Base-by-base conservation (phyloP, 2,329 filamentous ascomycete species). In the Talaromyces verruculosus region DNA sequence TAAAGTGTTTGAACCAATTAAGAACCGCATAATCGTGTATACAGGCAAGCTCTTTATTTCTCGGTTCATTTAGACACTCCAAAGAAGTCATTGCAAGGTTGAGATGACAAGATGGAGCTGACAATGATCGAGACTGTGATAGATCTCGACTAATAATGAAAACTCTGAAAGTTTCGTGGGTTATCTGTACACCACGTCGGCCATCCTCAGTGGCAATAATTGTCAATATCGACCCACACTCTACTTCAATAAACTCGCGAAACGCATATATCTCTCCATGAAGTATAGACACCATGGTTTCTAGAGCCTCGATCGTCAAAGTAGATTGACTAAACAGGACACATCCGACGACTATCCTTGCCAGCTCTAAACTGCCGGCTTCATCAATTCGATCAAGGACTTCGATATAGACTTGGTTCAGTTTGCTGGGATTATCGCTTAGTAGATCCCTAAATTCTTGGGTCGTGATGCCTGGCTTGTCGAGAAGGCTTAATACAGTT, bases 1-100 rank as follows among this genome's bases (percentile, higher is more conserved):
- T 61, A 33, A 61, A 61, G 19, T 61, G 58, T n/a, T n/a, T 28
- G 15, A 61, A 15, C 58, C 37, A 61, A 30, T 61, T 61, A 13
- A 28, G 2, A 15, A 28, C 15, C 5, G 58, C 58, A 61, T 61
- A 61, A 41, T 61, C 58, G 8, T 41, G 37, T 28, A 45, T 25
- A 7, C 37, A 25, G 11, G 15, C 37, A 1, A 7, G 3, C 15
- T 41, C 6, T 19, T 30, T 19, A 25, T 61, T 15, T 7, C 39
- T 6, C 19, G 22, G 28, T 3, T 45, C 35, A n/a, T 10, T 25
- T 30, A 61, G 41, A 33, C 58, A 61, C 39, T 61, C 39, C 17
- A 61, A 47, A 33, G 19, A 61, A 25, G 58, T 39, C 15, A 61
- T 28, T 47, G 39, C 25, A 33, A 61, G 41, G 39, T 43, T 6